phyloP scores from a whole-genome alignment of 2,329 filamentous ascomycete genomes.

The Nemania bipapillata region DNA sequence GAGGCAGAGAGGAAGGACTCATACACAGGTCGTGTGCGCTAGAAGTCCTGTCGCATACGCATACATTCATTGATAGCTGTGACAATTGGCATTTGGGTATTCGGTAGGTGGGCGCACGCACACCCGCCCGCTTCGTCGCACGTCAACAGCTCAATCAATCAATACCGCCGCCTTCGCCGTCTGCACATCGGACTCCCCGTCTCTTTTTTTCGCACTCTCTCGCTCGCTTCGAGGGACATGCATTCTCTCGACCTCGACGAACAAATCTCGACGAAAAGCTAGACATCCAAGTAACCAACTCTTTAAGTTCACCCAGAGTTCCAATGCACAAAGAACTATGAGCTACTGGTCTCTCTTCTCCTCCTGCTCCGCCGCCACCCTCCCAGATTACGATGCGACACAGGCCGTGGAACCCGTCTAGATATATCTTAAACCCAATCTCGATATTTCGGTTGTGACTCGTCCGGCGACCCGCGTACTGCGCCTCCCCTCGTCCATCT shows the following conservation, averaged over 20 bases:
- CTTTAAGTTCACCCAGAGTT: neutral
- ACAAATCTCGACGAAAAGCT: neutral
- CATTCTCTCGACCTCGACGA: slow-evolving; percentile 7
- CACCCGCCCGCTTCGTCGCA: slow-evolving; percentile 12
- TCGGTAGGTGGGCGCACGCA: neutral
- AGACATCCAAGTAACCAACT: neutral
- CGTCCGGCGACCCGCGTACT: slow-evolving; percentile 13
- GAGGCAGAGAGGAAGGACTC: neutral
- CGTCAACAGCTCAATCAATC: slow-evolving; percentile 4
- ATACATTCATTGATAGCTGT: neutral
- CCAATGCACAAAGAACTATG: slow-evolving; percentile 9
- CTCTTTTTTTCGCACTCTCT: neutral
- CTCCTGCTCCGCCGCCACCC: slow-evolving; percentile 8
- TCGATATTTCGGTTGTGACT: slow-evolving; percentile 23
- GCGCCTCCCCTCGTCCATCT: neutral
- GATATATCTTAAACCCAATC: slow-evolving; percentile 17
- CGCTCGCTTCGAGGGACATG: neutral
- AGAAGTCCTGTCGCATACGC: slow-evolving; percentile 1
- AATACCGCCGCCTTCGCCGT: slow-evolving; percentile 16
- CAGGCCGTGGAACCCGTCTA: slow-evolving; percentile 12
- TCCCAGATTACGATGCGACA: slow-evolving; percentile 33
- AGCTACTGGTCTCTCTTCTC: slow-evolving; percentile 19
- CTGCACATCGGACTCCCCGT: slow-evolving; percentile 7
- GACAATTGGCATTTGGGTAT: neutral
- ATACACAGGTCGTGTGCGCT: neutral